Evolutionary conservation across 2,329 filamentous ascomycete species (phyloP).

Genomic region (Apiospora malaysiana): DNA sequence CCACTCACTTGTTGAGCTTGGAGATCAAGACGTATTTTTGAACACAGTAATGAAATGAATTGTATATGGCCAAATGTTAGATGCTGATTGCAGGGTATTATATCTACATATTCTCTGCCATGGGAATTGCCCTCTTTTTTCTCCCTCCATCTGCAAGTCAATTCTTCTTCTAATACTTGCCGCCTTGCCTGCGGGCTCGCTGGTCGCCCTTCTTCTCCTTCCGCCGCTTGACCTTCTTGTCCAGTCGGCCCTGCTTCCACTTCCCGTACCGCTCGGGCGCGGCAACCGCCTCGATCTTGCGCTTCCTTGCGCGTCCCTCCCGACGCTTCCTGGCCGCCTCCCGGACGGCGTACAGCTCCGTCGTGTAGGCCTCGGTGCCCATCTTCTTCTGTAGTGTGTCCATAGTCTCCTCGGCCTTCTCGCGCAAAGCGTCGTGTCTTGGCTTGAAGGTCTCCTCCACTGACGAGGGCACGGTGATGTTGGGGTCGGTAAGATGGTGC

Average conservation of each 20-base stretch:
- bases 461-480: slow-evolving; percentile 74
- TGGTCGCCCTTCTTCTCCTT: slow-evolving; percentile 80
- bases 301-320: slow-evolving; percentile 78
- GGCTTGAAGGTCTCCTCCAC: slow-evolving; percentile 72
- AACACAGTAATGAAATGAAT: slow-evolving; percentile 8
- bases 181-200: slow-evolving; percentile 66
- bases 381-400: slow-evolving; percentile 84
- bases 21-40: not conserved
- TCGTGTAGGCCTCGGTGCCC: slow-evolving; percentile 81
- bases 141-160: not conserved
- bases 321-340: slow-evolving; percentile 74
- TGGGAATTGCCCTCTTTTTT: not conserved
- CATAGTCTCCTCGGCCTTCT: slow-evolving; percentile 77
- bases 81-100: not conserved
- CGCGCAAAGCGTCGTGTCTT: slow-evolving; percentile 72
- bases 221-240: slow-evolving; percentile 81
- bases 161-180: slow-evolving; percentile 64
- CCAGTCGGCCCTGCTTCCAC: slow-evolving; percentile 83
- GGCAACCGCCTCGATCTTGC: slow-evolving; percentile 85
- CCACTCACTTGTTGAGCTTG: not conserved
- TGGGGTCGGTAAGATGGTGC: slow-evolving; percentile 82
- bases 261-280: slow-evolving; percentile 79
- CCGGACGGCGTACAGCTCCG: slow-evolving; percentile 73
- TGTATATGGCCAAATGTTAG: not conserved
- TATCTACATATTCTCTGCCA: not conserved